Conservation (phyloP, 176 grass and related monocot species). For the Metroxylon sagu region DNA sequence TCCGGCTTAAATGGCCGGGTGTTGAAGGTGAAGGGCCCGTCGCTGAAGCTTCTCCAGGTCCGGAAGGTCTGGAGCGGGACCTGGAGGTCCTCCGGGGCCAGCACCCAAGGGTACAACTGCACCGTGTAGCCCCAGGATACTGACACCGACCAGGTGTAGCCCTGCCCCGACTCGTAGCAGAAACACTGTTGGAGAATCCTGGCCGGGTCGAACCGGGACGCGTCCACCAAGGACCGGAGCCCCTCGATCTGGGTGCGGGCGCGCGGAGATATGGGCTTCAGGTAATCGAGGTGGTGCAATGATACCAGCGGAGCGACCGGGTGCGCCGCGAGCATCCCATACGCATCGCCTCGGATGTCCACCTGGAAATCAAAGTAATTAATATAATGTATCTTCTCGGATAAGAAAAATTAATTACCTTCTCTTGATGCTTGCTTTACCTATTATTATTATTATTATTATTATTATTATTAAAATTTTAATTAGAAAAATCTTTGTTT, state of each 20-base stretch:
- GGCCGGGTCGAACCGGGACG: slow-evolving; percentile 41
- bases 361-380: slow-evolving; percentile 27
- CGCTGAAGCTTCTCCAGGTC: slow-evolving; percentile 56
- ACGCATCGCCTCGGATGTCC: slow-evolving; percentile 66
- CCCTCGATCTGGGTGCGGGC: slow-evolving; percentile 26
- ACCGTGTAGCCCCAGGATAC: slow-evolving; percentile 74
- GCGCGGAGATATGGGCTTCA: slow-evolving; percentile 40
- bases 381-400: too few species aligned
- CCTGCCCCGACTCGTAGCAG: slow-evolving; percentile 55
- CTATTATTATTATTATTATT: too few species aligned
- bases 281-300: slow-evolving; percentile 76
- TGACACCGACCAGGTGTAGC: slow-evolving; percentile 57
- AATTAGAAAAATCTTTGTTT: too few species aligned
- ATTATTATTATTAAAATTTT: too few species aligned
- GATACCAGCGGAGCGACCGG: slow-evolving; percentile 73
- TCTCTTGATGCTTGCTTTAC: too few species aligned
- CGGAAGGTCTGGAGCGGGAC: slow-evolving; percentile 66
- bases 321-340: slow-evolving; percentile 79
- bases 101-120: slow-evolving; percentile 52
- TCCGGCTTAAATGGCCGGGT: slow-evolving; percentile 8
- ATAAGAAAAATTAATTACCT: too few species aligned
- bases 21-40: slow-evolving; percentile 77
- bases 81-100: slow-evolving; percentile 42
- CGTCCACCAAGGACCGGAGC: slow-evolving; percentile 26
- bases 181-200: slow-evolving; percentile 58